Evolutionary conservation across 768 basidiomycete genomes (phyloP).

Genomic region (Hygrocybe punicea): DNA sequence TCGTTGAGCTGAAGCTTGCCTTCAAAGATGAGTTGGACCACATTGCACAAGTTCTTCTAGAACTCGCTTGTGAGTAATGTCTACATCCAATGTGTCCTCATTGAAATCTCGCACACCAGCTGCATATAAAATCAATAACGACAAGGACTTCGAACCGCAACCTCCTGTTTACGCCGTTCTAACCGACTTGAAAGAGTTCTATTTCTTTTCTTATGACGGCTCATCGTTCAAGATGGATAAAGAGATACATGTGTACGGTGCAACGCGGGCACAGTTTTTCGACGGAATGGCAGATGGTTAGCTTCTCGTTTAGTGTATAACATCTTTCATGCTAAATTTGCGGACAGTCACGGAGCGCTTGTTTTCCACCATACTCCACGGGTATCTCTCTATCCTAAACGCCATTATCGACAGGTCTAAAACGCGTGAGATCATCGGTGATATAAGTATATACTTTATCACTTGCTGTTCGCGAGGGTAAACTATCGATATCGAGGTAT

Average conservation of each 20-base stretch:
- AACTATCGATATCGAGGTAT: neutral
- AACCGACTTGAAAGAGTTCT: neutral
- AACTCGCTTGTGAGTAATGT: neutral
- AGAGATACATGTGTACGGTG: neutral
- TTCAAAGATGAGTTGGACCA: slow-evolving; percentile 1
- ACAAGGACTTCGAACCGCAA: neutral
- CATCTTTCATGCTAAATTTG: neutral
- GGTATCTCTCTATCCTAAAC: neutral
- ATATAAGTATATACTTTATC: neutral
- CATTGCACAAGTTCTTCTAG: neutral
- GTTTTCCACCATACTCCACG: neutral
- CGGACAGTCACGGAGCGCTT: neutral
- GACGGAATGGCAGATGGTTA: slow-evolving; percentile 1
- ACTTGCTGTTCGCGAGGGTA: neutral
- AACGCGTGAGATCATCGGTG: neutral
- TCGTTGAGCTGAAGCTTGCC: slow-evolving; percentile 3
- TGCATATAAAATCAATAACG: neutral
- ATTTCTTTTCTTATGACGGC: neutral
- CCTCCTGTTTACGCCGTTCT: slow-evolving; percentile 1
- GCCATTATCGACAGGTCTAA: neutral
- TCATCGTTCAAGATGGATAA: neutral
- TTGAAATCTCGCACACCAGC: neutral
- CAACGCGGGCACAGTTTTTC: neutral
- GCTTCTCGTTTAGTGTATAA: neutral
- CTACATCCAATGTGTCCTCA: neutral